Conservation (phyloP, 1,139 yeast genomes). For the Taiozyma sp. region DNA sequence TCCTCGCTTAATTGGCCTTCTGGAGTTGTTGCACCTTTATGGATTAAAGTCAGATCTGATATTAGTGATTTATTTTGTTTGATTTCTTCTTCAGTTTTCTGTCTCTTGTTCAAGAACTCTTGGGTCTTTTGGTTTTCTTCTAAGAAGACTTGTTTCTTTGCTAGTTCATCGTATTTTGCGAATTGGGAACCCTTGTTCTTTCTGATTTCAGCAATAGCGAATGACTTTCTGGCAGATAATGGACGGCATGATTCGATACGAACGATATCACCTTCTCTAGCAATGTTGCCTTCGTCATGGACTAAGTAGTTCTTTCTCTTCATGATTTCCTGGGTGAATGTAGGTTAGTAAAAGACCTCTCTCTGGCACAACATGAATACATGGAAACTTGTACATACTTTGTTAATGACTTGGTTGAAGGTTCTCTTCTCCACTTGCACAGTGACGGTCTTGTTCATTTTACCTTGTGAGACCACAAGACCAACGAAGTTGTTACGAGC, state of each 20-base stretch:
- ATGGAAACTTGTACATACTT: slow-evolving; percentile 24
- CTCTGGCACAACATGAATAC: not conserved
- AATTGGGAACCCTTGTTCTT: slow-evolving; percentile 89
- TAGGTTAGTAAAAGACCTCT: not conserved
- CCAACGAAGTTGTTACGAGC: slow-evolving; percentile 91
- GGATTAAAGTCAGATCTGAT: slow-evolving; percentile 45
- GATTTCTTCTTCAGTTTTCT: slow-evolving; percentile 33
- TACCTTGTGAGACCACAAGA: slow-evolving; percentile 91
- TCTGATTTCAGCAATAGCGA: slow-evolving; percentile 93
- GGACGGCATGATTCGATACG: slow-evolving; percentile 91
- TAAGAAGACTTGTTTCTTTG: slow-evolving; percentile 55
- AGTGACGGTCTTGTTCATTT: slow-evolving; percentile 92
- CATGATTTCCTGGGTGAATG: slow-evolving; percentile 45
- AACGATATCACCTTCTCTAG: slow-evolving; percentile 94
- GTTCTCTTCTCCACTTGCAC: slow-evolving; percentile 77
- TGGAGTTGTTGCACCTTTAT: slow-evolving; percentile 34
- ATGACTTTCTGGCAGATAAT: slow-evolving; percentile 72
- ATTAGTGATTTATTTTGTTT: slow-evolving; percentile 34
- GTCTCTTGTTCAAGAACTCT: slow-evolving; percentile 45
- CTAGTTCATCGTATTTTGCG: slow-evolving; percentile 71
- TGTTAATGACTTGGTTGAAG: slow-evolving; percentile 67
- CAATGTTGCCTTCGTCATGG: slow-evolving; percentile 88
- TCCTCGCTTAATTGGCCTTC: slow-evolving; percentile 30
- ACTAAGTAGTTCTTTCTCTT: slow-evolving; percentile 82
- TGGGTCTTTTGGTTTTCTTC: slow-evolving; percentile 56